Evolutionary conservation across 2,329 filamentous ascomycete genomes (phyloP).

Genomic region (Aspergillus nomiae): DNA sequence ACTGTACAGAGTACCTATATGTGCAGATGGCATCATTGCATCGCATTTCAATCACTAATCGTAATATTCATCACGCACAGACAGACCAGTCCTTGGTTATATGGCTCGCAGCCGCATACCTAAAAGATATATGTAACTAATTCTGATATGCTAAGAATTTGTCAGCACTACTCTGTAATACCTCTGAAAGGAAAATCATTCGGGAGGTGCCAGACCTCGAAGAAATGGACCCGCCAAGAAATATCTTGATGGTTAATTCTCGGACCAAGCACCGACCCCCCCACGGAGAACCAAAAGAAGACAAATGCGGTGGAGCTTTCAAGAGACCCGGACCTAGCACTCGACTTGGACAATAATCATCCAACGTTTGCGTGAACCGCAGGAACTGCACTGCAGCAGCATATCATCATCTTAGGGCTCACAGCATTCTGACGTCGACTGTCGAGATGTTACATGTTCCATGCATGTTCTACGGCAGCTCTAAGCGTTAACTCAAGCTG

Average conservation of each 20-base stretch:
- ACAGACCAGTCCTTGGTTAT: no score
- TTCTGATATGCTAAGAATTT: background rate
- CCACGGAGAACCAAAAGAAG: background rate
- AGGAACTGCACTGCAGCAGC: constrained; percentile 7
- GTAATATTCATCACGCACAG: background rate
- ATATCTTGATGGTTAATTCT: constrained; percentile 6
- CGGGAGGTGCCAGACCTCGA: background rate
- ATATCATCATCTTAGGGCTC: background rate
- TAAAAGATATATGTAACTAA: background rate
- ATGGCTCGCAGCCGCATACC: background rate
- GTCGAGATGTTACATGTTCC: constrained; percentile 32
- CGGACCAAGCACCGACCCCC: constrained; percentile 2
- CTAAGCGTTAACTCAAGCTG: constrained; percentile 18
- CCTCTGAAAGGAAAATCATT: background rate
- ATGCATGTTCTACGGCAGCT: constrained; percentile 43
- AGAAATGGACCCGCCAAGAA: background rate
- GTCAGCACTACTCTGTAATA: background rate
- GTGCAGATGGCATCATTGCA: background rate
- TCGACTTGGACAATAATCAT: background rate
- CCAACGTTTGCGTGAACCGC: background rate
- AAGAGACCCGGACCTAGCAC: background rate
- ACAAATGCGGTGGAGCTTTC: background rate
- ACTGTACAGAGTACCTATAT: background rate
- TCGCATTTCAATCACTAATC: background rate
- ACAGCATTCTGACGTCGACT: background rate